phyloP scores from a whole-genome alignment of 2,329 filamentous ascomycete species.

The Colletotrichum lini region DNA sequence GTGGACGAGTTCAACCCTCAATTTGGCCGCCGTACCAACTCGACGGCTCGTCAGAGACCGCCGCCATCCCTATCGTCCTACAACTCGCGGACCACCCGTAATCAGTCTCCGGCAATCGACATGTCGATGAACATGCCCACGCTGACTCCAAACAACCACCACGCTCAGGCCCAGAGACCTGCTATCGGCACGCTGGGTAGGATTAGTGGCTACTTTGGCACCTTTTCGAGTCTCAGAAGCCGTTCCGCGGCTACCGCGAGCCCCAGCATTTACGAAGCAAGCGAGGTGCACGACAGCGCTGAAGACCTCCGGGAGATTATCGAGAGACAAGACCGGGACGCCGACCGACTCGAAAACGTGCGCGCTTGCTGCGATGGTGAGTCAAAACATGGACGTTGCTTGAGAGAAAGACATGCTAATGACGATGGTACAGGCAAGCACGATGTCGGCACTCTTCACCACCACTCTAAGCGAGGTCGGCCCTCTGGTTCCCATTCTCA shows the following conservation, averaged over 20 bases:
- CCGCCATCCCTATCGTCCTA: slow-evolving; percentile 83
- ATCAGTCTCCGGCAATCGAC: slow-evolving; percentile 71
- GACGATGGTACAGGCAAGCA: slow-evolving; percentile 72
- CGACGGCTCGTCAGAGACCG: slow-evolving; percentile 62
- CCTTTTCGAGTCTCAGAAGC: slow-evolving; percentile 68
- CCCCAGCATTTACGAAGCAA: slow-evolving; percentile 71
- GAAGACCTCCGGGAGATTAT: slow-evolving; percentile 87
- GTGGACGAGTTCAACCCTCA: slow-evolving; percentile 87
- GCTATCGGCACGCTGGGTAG: slow-evolving; percentile 67
- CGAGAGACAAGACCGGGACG: slow-evolving; percentile 82
- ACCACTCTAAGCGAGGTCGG: slow-evolving; percentile 62
- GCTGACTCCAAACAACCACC: slow-evolving; percentile 65
- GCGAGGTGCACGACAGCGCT: slow-evolving; percentile 80
- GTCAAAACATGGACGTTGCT: slow-evolving; percentile 51
- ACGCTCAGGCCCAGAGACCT: slow-evolving; percentile 51
- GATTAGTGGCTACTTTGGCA: slow-evolving; percentile 73
- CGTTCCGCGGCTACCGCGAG: slow-evolving; percentile 63
- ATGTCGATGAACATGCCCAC: slow-evolving; percentile 69
- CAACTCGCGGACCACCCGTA: slow-evolving; percentile 79
- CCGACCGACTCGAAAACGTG: slow-evolving; percentile 91
- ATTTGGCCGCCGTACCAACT: slow-evolving; percentile 54
- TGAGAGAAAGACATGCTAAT: slow-evolving; percentile 45
- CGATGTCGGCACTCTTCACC: slow-evolving; percentile 75
- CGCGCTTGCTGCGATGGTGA: slow-evolving; percentile 97
- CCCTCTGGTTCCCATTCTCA: slow-evolving; percentile 52